Base-by-base conservation (phyloP, 179 eudicot genomes). In the Monotropa hypopitys region DNA sequence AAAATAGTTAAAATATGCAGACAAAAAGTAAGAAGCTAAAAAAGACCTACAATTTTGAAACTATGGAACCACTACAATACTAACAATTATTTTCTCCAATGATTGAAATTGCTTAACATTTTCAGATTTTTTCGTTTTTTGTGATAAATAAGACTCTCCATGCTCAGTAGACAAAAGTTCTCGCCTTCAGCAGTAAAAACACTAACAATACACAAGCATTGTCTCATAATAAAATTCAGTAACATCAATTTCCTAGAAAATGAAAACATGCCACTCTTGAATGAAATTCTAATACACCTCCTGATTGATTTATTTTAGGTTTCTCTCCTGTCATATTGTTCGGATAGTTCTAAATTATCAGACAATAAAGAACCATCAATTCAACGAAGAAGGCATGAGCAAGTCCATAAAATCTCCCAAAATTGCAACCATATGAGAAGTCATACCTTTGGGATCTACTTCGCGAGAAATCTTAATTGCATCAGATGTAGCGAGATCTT, bases 401-500 rank as follows among this genome's bases (percentile, higher is more conserved):
- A 2, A 59, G 53, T 28, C 56, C 51, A 75, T 20, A n/a, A 63
- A 45, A 47, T 42, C 30, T 20, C 47, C 32, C 13, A 2, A 76
- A 66, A 33, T 50, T 30, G 43, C 35, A 76, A 35, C 63, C 63
- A 16, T 68, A 61, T 28, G 9, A 56, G 43, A 32, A 74, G 43
- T 38, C 56, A 65, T 74, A 93, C 98, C 98, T 88, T 86, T 87
- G 45, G 97, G 98, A 72, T 96, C 98, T 57, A 96, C 97, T 85
- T 96, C 99, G 79, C 99, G 91, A 72, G 99, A 84, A 76, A 96
- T 91, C 83, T 93, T 96, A 70, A 96, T 96, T 26, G 99, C 99
- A 89, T 96, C 99, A 21, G 99, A 96, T 12, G 99, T 96, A 51
- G 99, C 99, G 80, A 96, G 94, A 91, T 96, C 99, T 85, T 96